phyloP scores from a whole-genome alignment of 805 yeast genomes.

The Tetrapisispora namnaoensis region DNA sequence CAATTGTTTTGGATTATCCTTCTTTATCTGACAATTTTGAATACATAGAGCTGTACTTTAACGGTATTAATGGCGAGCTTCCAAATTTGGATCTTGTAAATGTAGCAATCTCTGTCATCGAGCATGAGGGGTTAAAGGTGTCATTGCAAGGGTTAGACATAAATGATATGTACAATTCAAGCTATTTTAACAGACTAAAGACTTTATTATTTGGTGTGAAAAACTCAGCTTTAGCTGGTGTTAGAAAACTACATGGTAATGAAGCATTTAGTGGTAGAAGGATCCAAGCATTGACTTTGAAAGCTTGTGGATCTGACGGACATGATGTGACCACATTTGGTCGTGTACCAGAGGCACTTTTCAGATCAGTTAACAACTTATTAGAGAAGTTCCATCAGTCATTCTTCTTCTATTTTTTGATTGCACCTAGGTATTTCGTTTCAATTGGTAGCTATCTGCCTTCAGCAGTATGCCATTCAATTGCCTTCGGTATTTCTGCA shows the following conservation, averaged over 20 bases:
- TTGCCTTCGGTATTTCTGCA: conserved; percentile 60
- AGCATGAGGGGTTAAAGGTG: conserved; percentile 65
- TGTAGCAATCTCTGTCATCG: conserved; percentile 61
- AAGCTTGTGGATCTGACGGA: conserved; percentile 55
- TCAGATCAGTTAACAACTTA: conserved; percentile 83
- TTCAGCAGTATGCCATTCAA: conserved; percentile 63
- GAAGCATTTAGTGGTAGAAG: conserved; percentile 96
- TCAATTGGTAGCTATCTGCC: conserved; percentile 93
- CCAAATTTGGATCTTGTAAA: conserved; percentile 90
- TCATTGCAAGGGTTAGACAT: conserved; percentile 52
- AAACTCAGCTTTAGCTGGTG: conserved; percentile 62
- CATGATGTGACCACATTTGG: conserved; percentile 88
- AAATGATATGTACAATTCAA: conserved; percentile 36
- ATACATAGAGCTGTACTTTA: conserved; percentile 63
- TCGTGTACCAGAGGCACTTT: conserved; percentile 74
- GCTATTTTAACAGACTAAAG: conserved; percentile 46
- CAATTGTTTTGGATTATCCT: conserved; percentile 73
- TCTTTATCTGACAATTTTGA: conserved; percentile 57
- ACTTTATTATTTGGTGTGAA: conserved; percentile 58
- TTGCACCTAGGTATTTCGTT: conserved; percentile 72
- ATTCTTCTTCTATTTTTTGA: conserved; percentile 79
- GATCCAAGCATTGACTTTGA: conserved; percentile 77
- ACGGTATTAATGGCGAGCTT: conserved; percentile 89
- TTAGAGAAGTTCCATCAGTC: conserved; percentile 96
- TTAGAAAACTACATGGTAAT: conserved; percentile 53